Evolutionary conservation across 169 alveolate species (phyloP), one percentile per base, ranked within the genome.

Genomic region (Cryptosporidium parvum): DNA sequence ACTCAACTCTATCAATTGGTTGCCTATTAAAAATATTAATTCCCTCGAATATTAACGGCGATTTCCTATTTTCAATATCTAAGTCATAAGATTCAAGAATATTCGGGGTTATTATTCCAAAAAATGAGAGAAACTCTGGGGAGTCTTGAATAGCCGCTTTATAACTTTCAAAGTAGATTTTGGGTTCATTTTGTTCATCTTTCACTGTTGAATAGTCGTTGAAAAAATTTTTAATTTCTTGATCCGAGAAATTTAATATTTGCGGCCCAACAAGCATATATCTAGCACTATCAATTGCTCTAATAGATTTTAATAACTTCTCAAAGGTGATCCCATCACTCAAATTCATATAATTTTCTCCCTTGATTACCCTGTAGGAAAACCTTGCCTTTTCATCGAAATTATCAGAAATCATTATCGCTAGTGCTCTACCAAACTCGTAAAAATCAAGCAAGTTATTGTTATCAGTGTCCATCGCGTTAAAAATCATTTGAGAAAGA

Each of bases 371-470:
- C 26, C 96, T 85, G 85, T 87, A 94, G 3, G 95, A 92, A 26
- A 94, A 75, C 56, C 86, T 93, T 39, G 93, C 70, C 39, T 93
- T 91, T n/a, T 92, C 93, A 31, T 91, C 85, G n/a, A 93, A 93
- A 18, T 85, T 89, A 21, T 95, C 96, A 5, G 91, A 86, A 16
- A 94, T 86, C 97, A 94, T 94, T 23, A 86, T 93, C 18, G 92
- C 93, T n/a, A 94, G 86, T 10, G 96, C 92, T 31, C 91, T 86
- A 56, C 95, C 92, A 71, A 91, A 94, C 56, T 94, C 97, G 51
- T 89, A 91, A 61, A 94, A 92, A 59, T 93, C 96, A 26, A 94
- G 84, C 72, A 75, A 84, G 2, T 91, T 95, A 84, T 94, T 95
- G 18, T 85, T 91, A 75, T 94, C 85, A 37, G 56, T 31, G 65